Percentiles rank a stretch among this genome's conserved stretches.
These are phyloP conservation scores for Xylaria sp. DNA, from an alignment of 2,329 filamentous ascomycete genomes.

Conservation along the genomic window DNA sequence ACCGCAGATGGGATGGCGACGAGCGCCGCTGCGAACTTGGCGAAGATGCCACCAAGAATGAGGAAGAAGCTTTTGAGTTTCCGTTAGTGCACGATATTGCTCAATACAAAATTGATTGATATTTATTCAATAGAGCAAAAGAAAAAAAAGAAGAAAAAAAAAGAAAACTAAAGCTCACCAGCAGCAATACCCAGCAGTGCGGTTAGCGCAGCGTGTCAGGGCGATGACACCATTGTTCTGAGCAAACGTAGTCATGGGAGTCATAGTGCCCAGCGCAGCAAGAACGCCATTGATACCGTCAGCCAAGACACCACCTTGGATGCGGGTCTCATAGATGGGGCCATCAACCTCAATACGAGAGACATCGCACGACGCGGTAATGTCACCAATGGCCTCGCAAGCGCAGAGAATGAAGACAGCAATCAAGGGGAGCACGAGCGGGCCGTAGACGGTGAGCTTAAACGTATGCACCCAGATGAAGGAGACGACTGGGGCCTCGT, in stretches of 20 bases:
- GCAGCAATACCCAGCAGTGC: conserved; percentile 81
- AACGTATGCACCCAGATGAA: conserved; percentile 87
- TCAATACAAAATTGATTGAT: no score
- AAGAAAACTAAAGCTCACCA: conserved; percentile 54
- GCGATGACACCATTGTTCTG: conserved; percentile 90
- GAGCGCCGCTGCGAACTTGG: conserved; percentile 83
- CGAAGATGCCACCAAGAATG: conserved; percentile 82
- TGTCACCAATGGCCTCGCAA: conserved; percentile 83
- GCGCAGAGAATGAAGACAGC: conserved; percentile 78
- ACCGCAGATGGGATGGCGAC: conserved; percentile 77
- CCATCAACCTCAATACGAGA: conserved; percentile 80
- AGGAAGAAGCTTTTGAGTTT: conserved; percentile 69
- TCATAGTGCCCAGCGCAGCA: conserved; percentile 81
- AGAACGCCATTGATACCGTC: conserved; percentile 82
- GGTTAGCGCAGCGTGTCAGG: conserved; percentile 82
- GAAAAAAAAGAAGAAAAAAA: no score
- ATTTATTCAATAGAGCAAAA: no score
- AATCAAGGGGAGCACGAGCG: conserved; percentile 77
- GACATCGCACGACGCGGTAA: conserved; percentile 85
- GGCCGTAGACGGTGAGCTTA: conserved; percentile 75
- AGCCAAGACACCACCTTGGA: conserved; percentile 82
- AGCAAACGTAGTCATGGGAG: conserved; percentile 82
- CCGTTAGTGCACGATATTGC: neutral
- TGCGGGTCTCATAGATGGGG: conserved; percentile 76
- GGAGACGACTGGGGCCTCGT: conserved; percentile 74